Conservation (phyloP, 345 rosid genomes). For the Hibiscus syriacus region DNA sequence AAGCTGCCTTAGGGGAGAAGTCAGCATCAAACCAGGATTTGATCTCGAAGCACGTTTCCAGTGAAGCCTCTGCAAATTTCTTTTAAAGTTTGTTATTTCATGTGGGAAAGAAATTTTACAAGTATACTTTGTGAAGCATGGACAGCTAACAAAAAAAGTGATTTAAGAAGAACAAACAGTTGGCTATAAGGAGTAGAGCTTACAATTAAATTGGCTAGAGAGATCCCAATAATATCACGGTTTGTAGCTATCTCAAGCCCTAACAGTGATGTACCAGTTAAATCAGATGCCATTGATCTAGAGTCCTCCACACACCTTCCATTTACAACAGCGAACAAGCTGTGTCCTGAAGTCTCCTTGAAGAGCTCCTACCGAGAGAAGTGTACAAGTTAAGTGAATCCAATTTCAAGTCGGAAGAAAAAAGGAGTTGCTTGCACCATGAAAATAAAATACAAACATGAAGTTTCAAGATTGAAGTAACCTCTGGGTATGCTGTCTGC, state of each 20-base stretch:
- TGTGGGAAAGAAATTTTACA: too few relatives aligned
- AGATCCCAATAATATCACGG: slow-evolving; percentile 79
- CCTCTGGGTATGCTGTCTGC: slow-evolving; percentile 73
- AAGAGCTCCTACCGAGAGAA: too few relatives aligned
- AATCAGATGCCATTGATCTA: slow-evolving; percentile 80
- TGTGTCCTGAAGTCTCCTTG: too few relatives aligned
- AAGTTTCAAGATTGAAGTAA: slow-evolving; percentile 19
- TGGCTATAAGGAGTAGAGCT: slow-evolving; percentile 19
- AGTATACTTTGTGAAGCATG: too few relatives aligned
- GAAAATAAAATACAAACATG: too few relatives aligned
- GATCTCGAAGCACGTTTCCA: slow-evolving; percentile 89
- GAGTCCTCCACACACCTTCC: slow-evolving; percentile 88
- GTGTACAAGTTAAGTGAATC: too few relatives aligned
- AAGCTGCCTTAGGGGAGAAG: slow-evolving; percentile 72
- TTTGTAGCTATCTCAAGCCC: slow-evolving; percentile 80
- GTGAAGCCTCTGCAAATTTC: slow-evolving; percentile 70
- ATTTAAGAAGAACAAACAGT: background rate
- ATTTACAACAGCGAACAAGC: too few relatives aligned
- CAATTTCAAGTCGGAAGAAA: background rate
- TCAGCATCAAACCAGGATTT: slow-evolving; percentile 72
- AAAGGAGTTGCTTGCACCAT: background rate
- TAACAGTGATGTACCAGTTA: slow-evolving; percentile 64
- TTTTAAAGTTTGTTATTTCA: background rate
- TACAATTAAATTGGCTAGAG: slow-evolving; percentile 90
- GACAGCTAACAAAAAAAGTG: too few relatives aligned